Evolutionary conservation across 805 yeast species (phyloP).

Genomic region (Geotrichum ghanense): DNA sequence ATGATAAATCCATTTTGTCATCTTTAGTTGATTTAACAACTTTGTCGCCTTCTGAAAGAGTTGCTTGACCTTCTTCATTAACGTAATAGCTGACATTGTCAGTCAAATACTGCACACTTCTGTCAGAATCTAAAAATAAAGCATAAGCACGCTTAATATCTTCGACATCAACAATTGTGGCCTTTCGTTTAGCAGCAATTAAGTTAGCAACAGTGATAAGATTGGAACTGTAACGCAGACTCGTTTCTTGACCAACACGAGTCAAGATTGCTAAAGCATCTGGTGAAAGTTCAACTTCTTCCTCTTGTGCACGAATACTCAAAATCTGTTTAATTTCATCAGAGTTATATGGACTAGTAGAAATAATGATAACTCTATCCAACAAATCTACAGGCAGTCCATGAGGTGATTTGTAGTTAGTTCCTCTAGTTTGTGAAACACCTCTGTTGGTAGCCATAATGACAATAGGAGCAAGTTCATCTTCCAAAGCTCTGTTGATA

Average conservation of each 20-base stretch:
- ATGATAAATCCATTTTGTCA: constrained; percentile 1
- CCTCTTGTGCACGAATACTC: constrained; percentile 85
- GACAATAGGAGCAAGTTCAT: constrained; percentile 92
- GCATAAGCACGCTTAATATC: constrained; percentile 84
- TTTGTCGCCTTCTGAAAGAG: constrained; percentile 23
- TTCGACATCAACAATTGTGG: constrained; percentile 53
- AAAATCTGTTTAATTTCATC: constrained; percentile 83
- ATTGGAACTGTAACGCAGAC: constrained; percentile 86
- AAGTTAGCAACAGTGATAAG: constrained; percentile 84
- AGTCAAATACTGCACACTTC: constrained; percentile 79
- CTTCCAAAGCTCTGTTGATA: constrained; percentile 91
- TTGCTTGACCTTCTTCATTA: constrained; percentile 68
- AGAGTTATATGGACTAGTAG: constrained; percentile 64
- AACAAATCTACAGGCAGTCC: constrained; percentile 94
- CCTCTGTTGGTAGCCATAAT: constrained; percentile 98
- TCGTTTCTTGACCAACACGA: constrained; percentile 80
- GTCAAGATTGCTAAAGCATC: constrained; percentile 85
- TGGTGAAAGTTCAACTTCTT: constrained; percentile 70
- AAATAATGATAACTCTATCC: constrained; percentile 87
- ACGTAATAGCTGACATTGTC: constrained; percentile 58
- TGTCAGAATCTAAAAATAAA: constrained; percentile 75
- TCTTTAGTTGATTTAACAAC: background rate
- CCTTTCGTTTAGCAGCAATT: constrained; percentile 72
- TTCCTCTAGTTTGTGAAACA: constrained; percentile 84
- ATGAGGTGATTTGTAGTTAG: constrained; percentile 88